Percentiles rank a stretch among this genome's conserved stretches.
Conservation (phyloP, 768 basidiomycete genomes). For the Peribolospora kevripleyi region DNA sequence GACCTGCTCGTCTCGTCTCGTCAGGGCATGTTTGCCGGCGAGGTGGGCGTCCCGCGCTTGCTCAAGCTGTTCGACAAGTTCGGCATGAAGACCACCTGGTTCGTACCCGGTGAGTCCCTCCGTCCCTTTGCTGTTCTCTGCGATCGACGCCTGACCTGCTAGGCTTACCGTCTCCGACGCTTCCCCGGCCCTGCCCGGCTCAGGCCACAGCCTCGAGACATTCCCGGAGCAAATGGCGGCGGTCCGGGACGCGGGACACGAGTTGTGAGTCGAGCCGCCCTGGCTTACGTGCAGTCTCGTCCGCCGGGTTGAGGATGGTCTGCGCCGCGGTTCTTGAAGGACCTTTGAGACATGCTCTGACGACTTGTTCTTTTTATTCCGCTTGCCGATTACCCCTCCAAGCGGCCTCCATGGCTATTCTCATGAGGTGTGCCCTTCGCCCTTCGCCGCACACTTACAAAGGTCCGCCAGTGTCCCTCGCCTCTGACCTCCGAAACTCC, state of each 20-base stretch:
- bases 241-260: conserved; percentile 47
- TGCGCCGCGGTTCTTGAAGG: conserved; percentile 6
- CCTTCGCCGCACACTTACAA: background rate
- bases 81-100: conserved; percentile 38
- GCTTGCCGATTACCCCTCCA: conserved; percentile 18
- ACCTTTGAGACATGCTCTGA: conserved; percentile 5
- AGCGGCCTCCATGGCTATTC: conserved; percentile 36
- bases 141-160: background rate
- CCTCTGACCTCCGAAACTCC: background rate
- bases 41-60: conserved; percentile 43
- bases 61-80: conserved; percentile 50
- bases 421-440: conserved; percentile 29
- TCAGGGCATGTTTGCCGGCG: conserved; percentile 45
- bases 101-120: conserved; percentile 34
- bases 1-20: background rate
- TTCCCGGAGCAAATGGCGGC: conserved; percentile 46
- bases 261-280: conserved; percentile 21
- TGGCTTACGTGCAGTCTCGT: no score
- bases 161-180: background rate
- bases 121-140: background rate
- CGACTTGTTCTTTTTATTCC: background rate
- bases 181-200: conserved; percentile 4
- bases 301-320: conserved; percentile 6
- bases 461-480: background rate
- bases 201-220: conserved; percentile 48